Percentiles rank a stretch among this genome's conserved stretches.
Conservation (phyloP, 495 filamentous ascomycete genomes). For the Hyphodiscus hymeniophilus region DNA sequence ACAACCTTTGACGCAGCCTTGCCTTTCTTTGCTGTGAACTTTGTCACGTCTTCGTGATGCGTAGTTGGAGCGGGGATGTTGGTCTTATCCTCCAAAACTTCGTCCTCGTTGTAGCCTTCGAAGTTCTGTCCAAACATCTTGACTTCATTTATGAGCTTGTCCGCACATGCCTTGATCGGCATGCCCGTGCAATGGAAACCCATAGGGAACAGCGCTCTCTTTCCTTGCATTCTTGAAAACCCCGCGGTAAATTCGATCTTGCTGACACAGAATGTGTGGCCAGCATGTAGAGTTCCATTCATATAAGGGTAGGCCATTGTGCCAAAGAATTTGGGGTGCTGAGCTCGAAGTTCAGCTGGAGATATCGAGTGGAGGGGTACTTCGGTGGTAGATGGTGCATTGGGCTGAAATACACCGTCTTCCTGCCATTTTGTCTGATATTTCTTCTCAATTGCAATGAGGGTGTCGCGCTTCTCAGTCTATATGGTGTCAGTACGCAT, state of each 20-base stretch:
- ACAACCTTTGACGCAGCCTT: conserved; percentile 88
- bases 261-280: conserved; percentile 80
- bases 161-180: conserved; percentile 95
- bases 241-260: conserved; percentile 89
- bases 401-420: conserved; percentile 67
- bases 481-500: conserved; percentile 24
- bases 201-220: conserved; percentile 75
- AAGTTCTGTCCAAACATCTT: conserved; percentile 85
- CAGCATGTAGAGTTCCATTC: conserved; percentile 90
- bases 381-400: conserved; percentile 72
- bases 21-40: conserved; percentile 89
- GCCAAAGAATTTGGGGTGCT: conserved; percentile 82
- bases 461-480: conserved; percentile 88
- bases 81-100: conserved; percentile 13
- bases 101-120: conserved; percentile 46
- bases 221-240: conserved; percentile 82
- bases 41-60: conserved; percentile 63
- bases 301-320: conserved; percentile 95
- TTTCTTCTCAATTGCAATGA: conserved; percentile 84
- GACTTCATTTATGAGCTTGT: conserved; percentile 85
- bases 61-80: conserved; percentile 26
- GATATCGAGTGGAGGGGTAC: conserved; percentile 62
- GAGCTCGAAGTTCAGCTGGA: conserved; percentile 63
- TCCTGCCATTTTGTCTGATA: conserved; percentile 85
- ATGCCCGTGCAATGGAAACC: conserved; percentile 97